Evolutionary conservation across 495 filamentous ascomycete species (phyloP).

Genomic region (Hypoxylon fuscum): DNA sequence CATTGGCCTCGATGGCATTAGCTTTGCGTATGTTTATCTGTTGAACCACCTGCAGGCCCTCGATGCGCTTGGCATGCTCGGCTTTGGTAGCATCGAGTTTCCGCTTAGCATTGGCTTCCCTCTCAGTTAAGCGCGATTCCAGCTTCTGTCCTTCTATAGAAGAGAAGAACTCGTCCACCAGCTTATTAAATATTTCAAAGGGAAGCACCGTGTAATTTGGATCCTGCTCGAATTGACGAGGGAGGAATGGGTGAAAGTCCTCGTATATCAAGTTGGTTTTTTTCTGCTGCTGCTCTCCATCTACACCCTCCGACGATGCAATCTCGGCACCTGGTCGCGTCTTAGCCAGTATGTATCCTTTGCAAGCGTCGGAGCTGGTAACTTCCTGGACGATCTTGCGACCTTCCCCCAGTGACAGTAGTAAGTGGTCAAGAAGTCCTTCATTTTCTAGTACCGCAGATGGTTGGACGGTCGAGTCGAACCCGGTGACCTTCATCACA

Average conservation of each 20-base stretch:
- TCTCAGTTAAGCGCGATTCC: conserved; percentile 80
- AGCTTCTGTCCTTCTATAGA: conserved; percentile 94
- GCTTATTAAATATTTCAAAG: conserved; percentile 87
- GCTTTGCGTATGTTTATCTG: conserved; percentile 88
- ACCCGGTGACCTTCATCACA: conserved; percentile 71
- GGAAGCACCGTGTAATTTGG: conserved; percentile 70
- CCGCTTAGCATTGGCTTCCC: conserved; percentile 79
- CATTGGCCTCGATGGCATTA: conserved; percentile 86
- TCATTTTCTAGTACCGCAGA: conserved; percentile 74
- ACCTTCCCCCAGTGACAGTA: conserved; percentile 73
- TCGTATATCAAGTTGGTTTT: conserved; percentile 78
- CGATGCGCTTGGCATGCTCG: conserved; percentile 85
- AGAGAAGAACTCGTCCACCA: conserved; percentile 96
- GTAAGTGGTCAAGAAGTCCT: conserved; percentile 67
- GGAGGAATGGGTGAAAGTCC: conserved; percentile 94
- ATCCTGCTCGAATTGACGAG: conserved; percentile 80
- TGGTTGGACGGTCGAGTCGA: conserved; percentile 71
- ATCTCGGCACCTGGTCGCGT: conserved; percentile 47
- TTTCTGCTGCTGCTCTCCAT: conserved; percentile 50
- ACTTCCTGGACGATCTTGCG: conserved; percentile 68
- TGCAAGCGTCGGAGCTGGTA: conserved; percentile 64
- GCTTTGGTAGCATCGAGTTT: conserved; percentile 82
- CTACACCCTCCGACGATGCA: conserved; percentile 43
- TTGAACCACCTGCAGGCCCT: conserved; percentile 80
- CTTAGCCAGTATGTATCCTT: conserved; percentile 92